A percentile compares a stretch with the other conserved stretches of the same genome.
Evolutionary conservation across 2,329 filamentous ascomycete species (phyloP).

Genomic region (Hypocreales sp.): DNA sequence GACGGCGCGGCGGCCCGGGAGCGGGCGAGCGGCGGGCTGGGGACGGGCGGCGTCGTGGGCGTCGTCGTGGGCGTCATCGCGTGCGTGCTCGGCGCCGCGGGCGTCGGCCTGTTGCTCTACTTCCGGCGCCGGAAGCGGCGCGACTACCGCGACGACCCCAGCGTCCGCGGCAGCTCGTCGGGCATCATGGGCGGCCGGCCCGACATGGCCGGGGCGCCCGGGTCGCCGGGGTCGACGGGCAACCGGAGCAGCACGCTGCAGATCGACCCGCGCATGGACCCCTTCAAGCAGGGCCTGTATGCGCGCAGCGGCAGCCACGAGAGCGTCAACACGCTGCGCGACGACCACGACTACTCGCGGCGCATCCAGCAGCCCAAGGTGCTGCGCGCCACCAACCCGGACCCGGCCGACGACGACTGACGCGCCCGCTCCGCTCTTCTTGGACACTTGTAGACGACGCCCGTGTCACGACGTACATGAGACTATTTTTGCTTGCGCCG

Average conservation of each 20-base stretch:
- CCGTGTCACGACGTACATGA: constrained; percentile 17
- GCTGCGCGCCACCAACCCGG: constrained; percentile 47
- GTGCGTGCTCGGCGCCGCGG: constrained; percentile 22
- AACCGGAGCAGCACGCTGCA: constrained; percentile 38
- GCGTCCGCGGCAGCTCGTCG: constrained; percentile 33
- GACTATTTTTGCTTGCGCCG: constrained; percentile 8
- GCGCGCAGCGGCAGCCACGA: constrained; percentile 43
- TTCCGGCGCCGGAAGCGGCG: constrained; percentile 29
- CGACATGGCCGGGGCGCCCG: constrained; percentile 22
- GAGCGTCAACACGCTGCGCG: constrained; percentile 46
- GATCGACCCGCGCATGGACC: constrained; percentile 48
- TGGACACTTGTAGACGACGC: constrained; percentile 10
- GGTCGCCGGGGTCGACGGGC: constrained; percentile 20
- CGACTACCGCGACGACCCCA: constrained; percentile 26
- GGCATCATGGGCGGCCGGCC: constrained; percentile 28
- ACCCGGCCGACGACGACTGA: constrained; percentile 20
- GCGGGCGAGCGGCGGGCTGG: constrained; percentile 14
- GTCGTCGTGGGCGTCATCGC: constrained; percentile 35
- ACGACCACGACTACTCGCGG: constrained; percentile 51
- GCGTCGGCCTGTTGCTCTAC: constrained; percentile 23
- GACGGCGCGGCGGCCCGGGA: constrained; percentile 4
- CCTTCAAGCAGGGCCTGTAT: constrained; percentile 42
- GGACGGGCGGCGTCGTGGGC: constrained; percentile 33
- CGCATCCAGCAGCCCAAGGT: constrained; percentile 40
- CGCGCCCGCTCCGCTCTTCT: too few species aligned